Evolutionary conservation across 495 filamentous ascomycete genomes (phyloP).

Genomic region (Achaetomiella virescens): DNA sequence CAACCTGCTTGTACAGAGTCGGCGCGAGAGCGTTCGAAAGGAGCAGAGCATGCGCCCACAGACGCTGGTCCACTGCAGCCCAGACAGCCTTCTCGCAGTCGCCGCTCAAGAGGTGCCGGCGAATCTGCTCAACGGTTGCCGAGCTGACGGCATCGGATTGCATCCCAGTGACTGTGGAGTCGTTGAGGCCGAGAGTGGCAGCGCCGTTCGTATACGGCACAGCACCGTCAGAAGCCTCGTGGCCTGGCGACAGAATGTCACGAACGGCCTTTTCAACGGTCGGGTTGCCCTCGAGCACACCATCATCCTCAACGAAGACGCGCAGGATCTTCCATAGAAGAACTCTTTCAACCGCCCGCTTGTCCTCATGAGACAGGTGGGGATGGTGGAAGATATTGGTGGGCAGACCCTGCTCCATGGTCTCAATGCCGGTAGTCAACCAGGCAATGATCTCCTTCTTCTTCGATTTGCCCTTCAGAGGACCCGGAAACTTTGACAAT

Average conservation of each 20-base stretch:
- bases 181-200: constrained; percentile 18
- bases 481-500: constrained; percentile 79
- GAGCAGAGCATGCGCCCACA: constrained; percentile 96
- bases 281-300: constrained; percentile 65
- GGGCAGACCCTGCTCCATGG: constrained; percentile 57
- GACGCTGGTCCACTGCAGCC: constrained; percentile 83
- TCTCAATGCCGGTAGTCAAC: constrained; percentile 67
- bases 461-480: constrained; percentile 79
- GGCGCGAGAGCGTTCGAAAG: constrained; percentile 71
- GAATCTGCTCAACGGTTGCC: constrained; percentile 60
- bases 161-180: constrained; percentile 22
- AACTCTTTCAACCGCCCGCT: constrained; percentile 71
- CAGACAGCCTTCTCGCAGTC: constrained; percentile 90
- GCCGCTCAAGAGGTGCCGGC: constrained; percentile 64
- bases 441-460: constrained; percentile 89
- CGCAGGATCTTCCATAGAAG: constrained; percentile 83
- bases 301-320: constrained; percentile 80
- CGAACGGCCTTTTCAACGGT: constrained; percentile 68
- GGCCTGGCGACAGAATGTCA: constrained; percentile 60
- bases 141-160: constrained; percentile 60
- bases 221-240: constrained; percentile 21
- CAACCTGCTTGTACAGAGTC: constrained; percentile 77
- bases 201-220: constrained; percentile 32
- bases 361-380: constrained; percentile 45
- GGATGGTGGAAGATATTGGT: constrained; percentile 41